Conservation (phyloP, 306 rosid species). For the Gleditsia sinensis region DNA sequence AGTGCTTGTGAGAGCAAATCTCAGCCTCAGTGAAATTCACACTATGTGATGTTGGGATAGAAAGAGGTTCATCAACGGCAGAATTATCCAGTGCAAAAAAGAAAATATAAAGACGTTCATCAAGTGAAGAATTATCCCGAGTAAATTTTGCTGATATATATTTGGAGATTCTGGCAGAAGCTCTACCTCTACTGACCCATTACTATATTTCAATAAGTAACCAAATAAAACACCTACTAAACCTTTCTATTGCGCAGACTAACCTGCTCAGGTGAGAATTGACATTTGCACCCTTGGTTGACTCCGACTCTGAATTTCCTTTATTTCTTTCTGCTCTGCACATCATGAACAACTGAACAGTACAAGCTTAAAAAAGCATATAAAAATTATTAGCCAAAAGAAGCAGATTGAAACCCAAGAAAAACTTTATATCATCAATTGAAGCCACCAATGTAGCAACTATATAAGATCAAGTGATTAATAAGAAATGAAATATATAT, state of each 20-base stretch:
- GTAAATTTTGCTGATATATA: conserved; percentile 16
- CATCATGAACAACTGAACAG: conserved; percentile 28
- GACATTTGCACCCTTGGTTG: conserved; percentile 31
- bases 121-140: neutral
- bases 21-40: conserved; percentile 67
- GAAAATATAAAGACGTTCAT: neutral
- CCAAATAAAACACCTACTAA: neutral
- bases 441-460: conserved; percentile 5
- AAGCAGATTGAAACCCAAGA: neutral
- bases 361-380: conserved; percentile 17
- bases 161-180: conserved; percentile 30
- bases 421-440: neutral
- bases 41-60: no score
- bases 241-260: conserved; percentile 11
- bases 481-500: neutral
- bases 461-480: conserved; percentile 16
- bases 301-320: conserved; percentile 28
- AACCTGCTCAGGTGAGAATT: conserved; percentile 34
- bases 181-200: conserved; percentile 33
- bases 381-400: neutral
- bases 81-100: no score
- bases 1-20: conserved; percentile 70
- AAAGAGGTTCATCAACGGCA: no score
- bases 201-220: conserved; percentile 22
- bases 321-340: conserved; percentile 47